Conservation (phyloP, 768 basidiomycete genomes). For the Trametes coccinea region DNA sequence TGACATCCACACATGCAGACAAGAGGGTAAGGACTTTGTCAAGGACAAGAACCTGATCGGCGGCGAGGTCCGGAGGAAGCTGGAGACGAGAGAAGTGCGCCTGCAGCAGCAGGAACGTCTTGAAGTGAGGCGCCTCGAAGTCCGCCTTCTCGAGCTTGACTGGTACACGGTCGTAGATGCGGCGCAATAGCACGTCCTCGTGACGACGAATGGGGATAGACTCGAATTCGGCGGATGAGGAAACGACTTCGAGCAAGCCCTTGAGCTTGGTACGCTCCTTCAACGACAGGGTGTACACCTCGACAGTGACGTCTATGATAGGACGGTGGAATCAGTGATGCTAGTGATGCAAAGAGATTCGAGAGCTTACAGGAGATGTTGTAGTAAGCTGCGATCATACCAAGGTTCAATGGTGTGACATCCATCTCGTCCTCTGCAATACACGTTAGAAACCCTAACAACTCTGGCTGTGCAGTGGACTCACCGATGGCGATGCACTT, state of each 20-base stretch:
- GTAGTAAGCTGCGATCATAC: constrained; percentile 98
- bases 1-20: constrained; percentile 95
- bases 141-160: constrained; percentile 86
- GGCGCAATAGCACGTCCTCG: constrained; percentile 80
- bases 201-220: constrained; percentile 91
- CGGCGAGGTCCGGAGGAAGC: constrained; percentile 89
- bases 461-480: constrained; percentile 12
- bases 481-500: constrained; percentile 91
- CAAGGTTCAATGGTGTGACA: constrained; percentile 86
- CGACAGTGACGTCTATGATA: constrained; percentile 84
- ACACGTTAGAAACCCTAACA: background rate
- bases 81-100: constrained; percentile 95
- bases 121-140: constrained; percentile 96
- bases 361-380: constrained; percentile 78
- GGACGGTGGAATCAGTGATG: constrained; percentile 15
- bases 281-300: constrained; percentile 93
- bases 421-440: constrained; percentile 89
- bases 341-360: background rate
- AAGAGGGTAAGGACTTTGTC: constrained; percentile 89
- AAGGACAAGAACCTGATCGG: constrained; percentile 85
- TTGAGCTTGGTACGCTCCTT: constrained; percentile 97
- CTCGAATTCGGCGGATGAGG: constrained; percentile 97
- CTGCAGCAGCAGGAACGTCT: constrained; percentile 94
- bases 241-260: constrained; percentile 94
- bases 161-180: constrained; percentile 94